Conservation (phyloP, 2,329 filamentous ascomycete genomes). For the Didymella segeticola region DNA sequence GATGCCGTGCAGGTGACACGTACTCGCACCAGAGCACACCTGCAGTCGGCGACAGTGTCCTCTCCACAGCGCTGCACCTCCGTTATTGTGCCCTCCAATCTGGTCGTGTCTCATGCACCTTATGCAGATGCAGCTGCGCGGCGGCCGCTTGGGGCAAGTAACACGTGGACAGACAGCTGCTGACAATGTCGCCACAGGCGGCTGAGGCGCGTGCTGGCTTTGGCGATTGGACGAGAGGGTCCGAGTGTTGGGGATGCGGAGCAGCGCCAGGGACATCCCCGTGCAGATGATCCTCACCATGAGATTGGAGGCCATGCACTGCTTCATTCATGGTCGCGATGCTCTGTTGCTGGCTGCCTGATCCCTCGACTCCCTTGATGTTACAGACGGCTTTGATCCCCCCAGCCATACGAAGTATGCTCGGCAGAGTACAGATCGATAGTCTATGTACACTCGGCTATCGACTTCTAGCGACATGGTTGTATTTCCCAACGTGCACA, state of each 20-base stretch:
- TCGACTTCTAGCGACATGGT: constrained; percentile 8
- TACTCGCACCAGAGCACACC: constrained; percentile 25
- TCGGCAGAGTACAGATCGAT: constrained; percentile 18
- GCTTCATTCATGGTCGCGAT: not conserved
- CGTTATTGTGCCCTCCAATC: constrained; percentile 13
- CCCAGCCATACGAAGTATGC: not conserved
- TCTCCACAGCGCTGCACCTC: constrained; percentile 4
- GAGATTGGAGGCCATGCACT: constrained; percentile 7
- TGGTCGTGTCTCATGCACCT: constrained; percentile 10
- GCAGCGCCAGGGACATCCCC: constrained; percentile 12
- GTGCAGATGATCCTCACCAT: constrained; percentile 13
- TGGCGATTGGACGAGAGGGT: constrained; percentile 11
- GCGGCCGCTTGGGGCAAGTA: constrained; percentile 19
- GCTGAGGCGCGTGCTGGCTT: constrained; percentile 11
- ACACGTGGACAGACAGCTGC: constrained; percentile 29
- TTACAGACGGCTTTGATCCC: not conserved
- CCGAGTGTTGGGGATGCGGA: constrained; percentile 1
- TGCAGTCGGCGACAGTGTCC: constrained; percentile 20
- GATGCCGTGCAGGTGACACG: constrained; percentile 30
- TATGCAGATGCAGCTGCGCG: constrained; percentile 15
- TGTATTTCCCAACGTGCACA: constrained; percentile 12
- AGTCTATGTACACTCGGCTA: constrained; percentile 16
- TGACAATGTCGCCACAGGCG: constrained; percentile 14
- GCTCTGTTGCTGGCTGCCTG: not conserved
- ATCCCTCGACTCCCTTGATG: constrained; percentile 4